Conservation (phyloP, 805 yeast genomes). For the Candida glaebosa region DNA sequence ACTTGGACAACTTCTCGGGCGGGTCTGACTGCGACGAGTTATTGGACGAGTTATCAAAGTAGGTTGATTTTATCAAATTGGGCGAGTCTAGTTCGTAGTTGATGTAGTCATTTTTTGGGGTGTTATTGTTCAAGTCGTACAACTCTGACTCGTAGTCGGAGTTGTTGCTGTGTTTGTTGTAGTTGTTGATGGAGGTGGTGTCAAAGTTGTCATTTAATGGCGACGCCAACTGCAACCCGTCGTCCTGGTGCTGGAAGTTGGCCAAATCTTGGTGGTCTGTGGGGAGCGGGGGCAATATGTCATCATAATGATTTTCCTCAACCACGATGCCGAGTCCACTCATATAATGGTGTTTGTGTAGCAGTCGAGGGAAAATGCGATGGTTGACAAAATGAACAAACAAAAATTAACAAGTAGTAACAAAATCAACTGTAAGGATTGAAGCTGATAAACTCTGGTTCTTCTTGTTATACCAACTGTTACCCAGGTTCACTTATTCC, state of each 20-base stretch:
- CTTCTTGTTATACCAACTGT: too few species aligned
- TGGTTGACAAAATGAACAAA: too few species aligned
- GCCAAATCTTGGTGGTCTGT: conserved; percentile 13
- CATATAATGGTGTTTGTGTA: conserved; percentile 7
- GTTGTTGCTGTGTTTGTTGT: not conserved
- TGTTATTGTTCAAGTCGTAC: not conserved
- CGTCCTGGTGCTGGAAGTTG: not conserved
- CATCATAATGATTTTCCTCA: conserved; percentile 22
- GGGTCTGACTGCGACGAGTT: not conserved
- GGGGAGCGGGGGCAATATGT: conserved; percentile 26
- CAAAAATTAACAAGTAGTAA: too few species aligned
- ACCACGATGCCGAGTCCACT: conserved; percentile 31
- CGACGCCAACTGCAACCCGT: not conserved
- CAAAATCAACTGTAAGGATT: too few species aligned
- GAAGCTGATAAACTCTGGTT: too few species aligned
- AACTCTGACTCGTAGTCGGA: not conserved
- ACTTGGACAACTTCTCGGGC: not conserved
- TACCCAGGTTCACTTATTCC: too few species aligned
- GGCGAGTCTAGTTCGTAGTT: conserved; percentile 18
- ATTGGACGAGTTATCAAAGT: conserved; percentile 9
- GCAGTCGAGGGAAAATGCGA: too few species aligned
- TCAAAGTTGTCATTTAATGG: not conserved
- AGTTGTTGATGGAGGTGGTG: too few species aligned
- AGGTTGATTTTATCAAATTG: conserved; percentile 8
- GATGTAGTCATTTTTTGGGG: not conserved